phyloP scores from a whole-genome alignment of 2,329 filamentous ascomycete genomes.

The Neocatenulostroma microsporum region DNA sequence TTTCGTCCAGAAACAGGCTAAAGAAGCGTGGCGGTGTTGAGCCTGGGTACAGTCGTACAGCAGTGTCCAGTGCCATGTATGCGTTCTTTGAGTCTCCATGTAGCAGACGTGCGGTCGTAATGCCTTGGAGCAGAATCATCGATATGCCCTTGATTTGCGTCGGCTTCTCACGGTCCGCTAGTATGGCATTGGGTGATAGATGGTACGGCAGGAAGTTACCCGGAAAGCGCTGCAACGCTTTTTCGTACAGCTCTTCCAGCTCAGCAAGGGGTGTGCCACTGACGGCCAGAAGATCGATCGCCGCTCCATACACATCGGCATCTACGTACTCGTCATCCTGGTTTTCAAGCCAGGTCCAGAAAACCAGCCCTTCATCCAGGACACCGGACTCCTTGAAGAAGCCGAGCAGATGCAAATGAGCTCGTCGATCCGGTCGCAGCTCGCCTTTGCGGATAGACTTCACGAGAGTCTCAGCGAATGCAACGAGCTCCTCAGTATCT shows the following conservation, averaged over 20 bases:
- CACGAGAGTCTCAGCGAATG: constrained; percentile 33
- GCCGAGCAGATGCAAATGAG: constrained; percentile 41
- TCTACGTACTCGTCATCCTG: constrained; percentile 38
- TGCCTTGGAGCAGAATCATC: constrained; percentile 40
- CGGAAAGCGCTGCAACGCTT: constrained; percentile 41
- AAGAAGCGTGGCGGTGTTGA: constrained; percentile 37
- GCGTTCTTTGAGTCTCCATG: constrained; percentile 40
- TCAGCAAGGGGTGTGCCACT: constrained; percentile 33
- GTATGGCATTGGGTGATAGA: constrained; percentile 39
- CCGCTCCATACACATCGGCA: constrained; percentile 40
- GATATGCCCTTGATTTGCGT: constrained; percentile 31
- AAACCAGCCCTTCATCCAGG: constrained; percentile 22
- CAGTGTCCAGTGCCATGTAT: constrained; percentile 45
- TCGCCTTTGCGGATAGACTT: constrained; percentile 31
- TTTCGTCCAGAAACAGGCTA: constrained; percentile 38
- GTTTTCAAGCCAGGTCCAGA: constrained; percentile 43
- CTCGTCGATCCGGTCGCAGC: constrained; percentile 30
- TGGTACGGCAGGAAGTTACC: constrained; percentile 42
- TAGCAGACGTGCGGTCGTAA: constrained; percentile 40
- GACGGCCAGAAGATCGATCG: constrained; percentile 42
- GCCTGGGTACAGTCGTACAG: constrained; percentile 40
- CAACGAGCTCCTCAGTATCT: constrained; percentile 14
- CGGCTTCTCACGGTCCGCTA: constrained; percentile 35
- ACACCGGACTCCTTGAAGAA: constrained; percentile 40
- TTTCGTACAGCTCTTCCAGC: constrained; percentile 39